Base-by-base conservation (phyloP, 352 stramenopile genomes). In the Phytopythium sindhum region DNA sequence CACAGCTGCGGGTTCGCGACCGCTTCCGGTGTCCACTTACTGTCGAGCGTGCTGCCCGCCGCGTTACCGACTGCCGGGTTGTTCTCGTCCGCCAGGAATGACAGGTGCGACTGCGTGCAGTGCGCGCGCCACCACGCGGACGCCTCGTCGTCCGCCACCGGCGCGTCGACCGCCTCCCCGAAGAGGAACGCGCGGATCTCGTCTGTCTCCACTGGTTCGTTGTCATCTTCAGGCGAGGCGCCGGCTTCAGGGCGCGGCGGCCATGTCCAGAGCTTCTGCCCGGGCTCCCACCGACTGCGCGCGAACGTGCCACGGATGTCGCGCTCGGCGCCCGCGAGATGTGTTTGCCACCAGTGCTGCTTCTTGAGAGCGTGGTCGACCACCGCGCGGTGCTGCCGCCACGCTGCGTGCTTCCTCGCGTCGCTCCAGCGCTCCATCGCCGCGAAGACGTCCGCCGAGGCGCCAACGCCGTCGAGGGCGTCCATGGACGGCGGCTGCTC, bases 91-190 rank as follows among this genome's bases (percentile, higher is more conserved):
- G n/a, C 6, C 23, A 28, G 5, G 19, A 62, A 5, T 19, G 44
- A 12, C 66, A 84, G 64, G 28, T 81, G 76, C 8, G 74, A 74
- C 55, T 85, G 77, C 57, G 69, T 76, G 35, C 77, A 85, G 57
- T 90, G 79, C 2, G 81, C 79, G 61, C 65, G 62, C 81, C 81
- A 90, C 81, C 81, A 90, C 55, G 65, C 57, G 4, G 78, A 90
- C 44, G 75, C 81, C 14, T 73, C 66, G 15, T 61, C 51, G 28
- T 85, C 77, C 21, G 57, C 42, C 42, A 86, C 17, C 11, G 53
- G 45, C 8, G 53, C 53, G 15, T 63, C n/a, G 21, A 54, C 48
- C 2, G 56, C 50, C 14, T 70, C 57, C 0, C 64, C 44, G 23
- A 78, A 51, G 17, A 78, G 72, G 54, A 88, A 89, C 21, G 60